phyloP scores from a whole-genome alignment of 371 early-diverging fungal genomes.

The Phascolomyces articulosus region DNA sequence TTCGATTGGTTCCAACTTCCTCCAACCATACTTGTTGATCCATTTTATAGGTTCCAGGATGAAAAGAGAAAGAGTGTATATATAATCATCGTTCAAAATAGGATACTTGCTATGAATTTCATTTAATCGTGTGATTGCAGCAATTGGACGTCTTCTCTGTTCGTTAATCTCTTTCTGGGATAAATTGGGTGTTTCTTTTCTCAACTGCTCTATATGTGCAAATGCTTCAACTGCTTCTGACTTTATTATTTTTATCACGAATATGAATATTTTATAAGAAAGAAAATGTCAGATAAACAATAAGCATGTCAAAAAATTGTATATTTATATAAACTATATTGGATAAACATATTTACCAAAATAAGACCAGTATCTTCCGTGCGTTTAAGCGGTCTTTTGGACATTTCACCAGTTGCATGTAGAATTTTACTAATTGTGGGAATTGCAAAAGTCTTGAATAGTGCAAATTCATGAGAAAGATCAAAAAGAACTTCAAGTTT shows the following conservation, averaged over 20 bases:
- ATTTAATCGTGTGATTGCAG: slow-evolving; percentile 47
- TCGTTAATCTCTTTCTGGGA: slow-evolving; percentile 9
- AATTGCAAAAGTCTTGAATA: slow-evolving; percentile 53
- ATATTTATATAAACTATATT: too few relatives aligned
- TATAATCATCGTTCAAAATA: slow-evolving; percentile 52
- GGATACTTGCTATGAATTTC: slow-evolving; percentile 53
- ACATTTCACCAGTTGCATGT: slow-evolving; percentile 46
- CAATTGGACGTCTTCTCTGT: slow-evolving; percentile 32
- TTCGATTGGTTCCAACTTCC: slow-evolving; percentile 45
- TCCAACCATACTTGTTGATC: slow-evolving; percentile 54
- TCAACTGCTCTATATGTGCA: slow-evolving; percentile 8
- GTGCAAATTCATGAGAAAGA: slow-evolving; percentile 42
- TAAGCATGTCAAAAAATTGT: too few relatives aligned
- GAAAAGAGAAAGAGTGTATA: slow-evolving; percentile 53
- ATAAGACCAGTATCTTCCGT: slow-evolving; percentile 54
- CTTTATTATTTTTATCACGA: too few relatives aligned
- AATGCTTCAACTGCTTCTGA: slow-evolving; percentile 4
- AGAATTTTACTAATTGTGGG: slow-evolving; percentile 55
- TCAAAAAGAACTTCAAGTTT: slow-evolving; percentile 16
- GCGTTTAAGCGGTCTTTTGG: slow-evolving; percentile 32
- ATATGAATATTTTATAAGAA: too few relatives aligned
- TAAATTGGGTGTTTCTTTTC: neutral
- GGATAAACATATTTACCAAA: too few relatives aligned
- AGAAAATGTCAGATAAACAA: too few relatives aligned
- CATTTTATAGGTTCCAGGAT: slow-evolving; percentile 44